Base-by-base conservation (phyloP, 495 filamentous ascomycete genomes). In the Penicillium canescens region DNA sequence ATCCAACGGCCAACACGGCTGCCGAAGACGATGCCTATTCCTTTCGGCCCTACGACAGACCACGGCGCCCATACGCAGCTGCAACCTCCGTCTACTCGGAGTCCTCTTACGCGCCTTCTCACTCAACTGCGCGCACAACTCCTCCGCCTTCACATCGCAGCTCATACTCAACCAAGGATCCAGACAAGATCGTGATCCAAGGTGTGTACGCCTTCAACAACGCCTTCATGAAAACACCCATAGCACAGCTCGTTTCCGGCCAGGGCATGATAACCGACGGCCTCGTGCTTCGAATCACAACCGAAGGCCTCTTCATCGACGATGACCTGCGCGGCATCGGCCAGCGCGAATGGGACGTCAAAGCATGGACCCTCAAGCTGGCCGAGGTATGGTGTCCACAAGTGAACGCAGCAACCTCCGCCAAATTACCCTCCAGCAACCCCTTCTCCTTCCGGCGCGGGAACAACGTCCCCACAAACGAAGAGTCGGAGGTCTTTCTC, bases 321-420 rank as follows among this genome's bases (percentile, higher is more conserved):
- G 95, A 98, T 66, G 94, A 96, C 60, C 76, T 96, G 35, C 84
- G 91, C 14, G 85, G 85, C 37, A 87, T 96, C 3, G 84, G 87
- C 16, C 91, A 96, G 67, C 82, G 94, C 43, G 95, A 98, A 73
- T 98, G 95, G 95, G 94, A 98, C 66, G 82, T 97, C 68, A 97
- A 97, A 66, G 92, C 93, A 14, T 97, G 94, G 94, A 96, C 90
- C 11, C 81, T 98, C 72, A 96, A 92, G 70, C 76, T 86, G 23
- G 84, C 94, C 58, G 94, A 98, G 78, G 86, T 97, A 68, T 92
- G 90, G 84, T 92, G 87, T 59, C 85, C 88, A 20, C 77, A 79
- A 31, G 71, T 71, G 47, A 66, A 61, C 4, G 44, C 60, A 7
- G 52, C 63, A n/a, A 35, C 55, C 46, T 20, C 57, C 53, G 13